A percentile compares a stretch with the other conserved stretches of the same genome.
phyloP scores from a whole-genome alignment of 2,329 filamentous ascomycete species.

The Apiospora koreana region DNA sequence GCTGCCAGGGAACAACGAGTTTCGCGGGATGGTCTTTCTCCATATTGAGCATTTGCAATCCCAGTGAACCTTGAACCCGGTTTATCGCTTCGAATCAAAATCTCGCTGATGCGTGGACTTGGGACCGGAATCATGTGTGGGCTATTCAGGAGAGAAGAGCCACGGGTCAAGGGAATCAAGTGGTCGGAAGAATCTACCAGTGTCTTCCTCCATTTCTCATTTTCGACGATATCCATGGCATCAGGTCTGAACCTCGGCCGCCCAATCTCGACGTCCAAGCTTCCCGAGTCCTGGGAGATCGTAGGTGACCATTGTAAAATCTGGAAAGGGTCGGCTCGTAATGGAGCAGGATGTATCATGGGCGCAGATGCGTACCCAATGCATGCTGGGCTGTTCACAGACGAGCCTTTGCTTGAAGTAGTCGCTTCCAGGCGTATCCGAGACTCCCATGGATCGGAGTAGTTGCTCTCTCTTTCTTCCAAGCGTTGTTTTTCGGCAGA shows the following conservation, averaged over 20 bases:
- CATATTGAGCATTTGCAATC: neutral
- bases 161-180: conserved; percentile 14
- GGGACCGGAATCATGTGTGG: neutral
- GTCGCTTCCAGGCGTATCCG: neutral
- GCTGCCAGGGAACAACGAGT: neutral
- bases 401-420: neutral
- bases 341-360: conserved; percentile 28
- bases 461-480: neutral
- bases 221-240: conserved; percentile 12
- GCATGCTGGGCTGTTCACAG: conserved; percentile 18
- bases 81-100: neutral
- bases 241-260: conserved; percentile 21
- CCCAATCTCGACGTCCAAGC: conserved; percentile 29
- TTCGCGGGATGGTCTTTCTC: neutral
- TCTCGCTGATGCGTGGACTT: conserved; percentile 12
- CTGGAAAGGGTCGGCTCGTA: conserved; percentile 20
- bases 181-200: conserved; percentile 1
- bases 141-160: conserved; percentile 15
- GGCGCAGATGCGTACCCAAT: conserved; percentile 25
- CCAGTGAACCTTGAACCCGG: neutral
- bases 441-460: neutral
- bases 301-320: conserved; percentile 28
- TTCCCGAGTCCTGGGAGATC: conserved; percentile 22
- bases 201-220: conserved; percentile 14
- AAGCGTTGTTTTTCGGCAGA: neutral